These are phyloP conservation scores for Megacollybia marginata DNA, from an alignment of 768 basidiomycete species.

Conservation along the genomic window DNA sequence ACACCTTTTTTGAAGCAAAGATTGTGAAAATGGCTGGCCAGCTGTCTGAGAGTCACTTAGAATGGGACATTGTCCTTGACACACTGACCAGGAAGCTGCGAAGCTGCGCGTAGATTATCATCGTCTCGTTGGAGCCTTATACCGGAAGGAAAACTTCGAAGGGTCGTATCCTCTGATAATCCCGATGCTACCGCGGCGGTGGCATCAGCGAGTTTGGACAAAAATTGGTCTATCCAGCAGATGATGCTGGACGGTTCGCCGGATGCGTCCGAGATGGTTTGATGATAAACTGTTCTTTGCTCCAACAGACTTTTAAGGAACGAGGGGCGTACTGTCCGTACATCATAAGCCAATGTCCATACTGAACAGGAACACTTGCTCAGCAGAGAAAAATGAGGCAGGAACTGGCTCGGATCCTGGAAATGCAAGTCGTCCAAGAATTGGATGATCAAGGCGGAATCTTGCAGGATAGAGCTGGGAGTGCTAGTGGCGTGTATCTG, in stretches of 20 bases:
- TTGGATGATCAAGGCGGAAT: slow-evolving; percentile 12
- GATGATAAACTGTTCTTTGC: slow-evolving; percentile 42
- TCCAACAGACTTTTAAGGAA: slow-evolving; percentile 40
- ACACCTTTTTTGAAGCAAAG: slow-evolving; percentile 41
- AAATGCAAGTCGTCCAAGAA: slow-evolving; percentile 10
- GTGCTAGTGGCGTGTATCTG: not conserved
- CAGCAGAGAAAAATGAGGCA: not conserved
- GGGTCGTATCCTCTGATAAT: slow-evolving; percentile 3
- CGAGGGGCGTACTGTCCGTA: slow-evolving; percentile 15
- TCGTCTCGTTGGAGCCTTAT: slow-evolving; percentile 37
- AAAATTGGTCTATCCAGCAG: slow-evolving; percentile 60
- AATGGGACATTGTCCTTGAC: not conserved
- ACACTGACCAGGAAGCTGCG: slow-evolving; percentile 56
- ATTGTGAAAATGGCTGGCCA: slow-evolving; percentile 42
- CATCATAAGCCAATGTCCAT: not conserved
- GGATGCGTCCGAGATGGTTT: slow-evolving; percentile 29
- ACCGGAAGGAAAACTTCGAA: slow-evolving; percentile 12
- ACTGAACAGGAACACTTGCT: not conserved
- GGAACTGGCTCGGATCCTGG: not conserved
- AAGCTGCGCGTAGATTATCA: slow-evolving; percentile 48
- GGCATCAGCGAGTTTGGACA: slow-evolving; percentile 44
- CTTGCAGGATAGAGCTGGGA: slow-evolving; percentile 10
- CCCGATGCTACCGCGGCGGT: slow-evolving; percentile 22
- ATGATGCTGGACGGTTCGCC: slow-evolving; percentile 26
- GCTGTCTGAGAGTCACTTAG: slow-evolving; percentile 28